Evolutionary conservation across 768 basidiomycete genomes (phyloP).

Genomic region (Mycena rebaudengoi): DNA sequence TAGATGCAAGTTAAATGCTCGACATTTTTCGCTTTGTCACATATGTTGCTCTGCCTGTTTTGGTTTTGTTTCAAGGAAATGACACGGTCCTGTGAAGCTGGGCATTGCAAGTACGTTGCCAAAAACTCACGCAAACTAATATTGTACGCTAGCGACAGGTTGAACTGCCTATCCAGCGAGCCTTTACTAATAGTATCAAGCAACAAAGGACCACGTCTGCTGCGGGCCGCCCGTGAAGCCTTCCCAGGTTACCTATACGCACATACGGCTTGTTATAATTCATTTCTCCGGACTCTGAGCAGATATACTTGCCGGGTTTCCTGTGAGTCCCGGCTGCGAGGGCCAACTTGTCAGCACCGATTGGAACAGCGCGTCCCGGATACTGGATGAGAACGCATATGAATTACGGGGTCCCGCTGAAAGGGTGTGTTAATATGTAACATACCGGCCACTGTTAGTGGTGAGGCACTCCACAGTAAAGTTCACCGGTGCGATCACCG

Average conservation of each 20-base stretch:
- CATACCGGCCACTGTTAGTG: background rate
- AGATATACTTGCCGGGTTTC: background rate
- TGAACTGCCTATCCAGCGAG: too few relatives aligned
- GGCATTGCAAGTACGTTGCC: too few relatives aligned
- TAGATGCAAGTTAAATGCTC: too few relatives aligned
- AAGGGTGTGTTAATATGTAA: background rate
- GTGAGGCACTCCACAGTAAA: background rate
- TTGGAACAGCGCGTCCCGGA: background rate
- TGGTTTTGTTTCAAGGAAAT: too few relatives aligned
- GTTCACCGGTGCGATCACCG: background rate
- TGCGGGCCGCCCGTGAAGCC: background rate
- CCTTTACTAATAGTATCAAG: too few relatives aligned
- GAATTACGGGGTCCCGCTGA: background rate
- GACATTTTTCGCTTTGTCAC: too few relatives aligned
- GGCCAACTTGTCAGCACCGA: background rate
- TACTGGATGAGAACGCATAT: background rate
- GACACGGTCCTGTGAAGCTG: too few relatives aligned
- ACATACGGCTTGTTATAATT: background rate
- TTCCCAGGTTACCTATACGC: background rate
- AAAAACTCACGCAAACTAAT: too few relatives aligned
- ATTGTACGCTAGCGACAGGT: too few relatives aligned
- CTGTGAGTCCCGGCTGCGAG: background rate
- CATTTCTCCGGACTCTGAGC: background rate
- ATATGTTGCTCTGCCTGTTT: too few relatives aligned
- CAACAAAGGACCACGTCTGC: conserved; percentile 34